Conservation (phyloP, 2,329 filamentous ascomycete genomes). For the Nemania diffusa region DNA sequence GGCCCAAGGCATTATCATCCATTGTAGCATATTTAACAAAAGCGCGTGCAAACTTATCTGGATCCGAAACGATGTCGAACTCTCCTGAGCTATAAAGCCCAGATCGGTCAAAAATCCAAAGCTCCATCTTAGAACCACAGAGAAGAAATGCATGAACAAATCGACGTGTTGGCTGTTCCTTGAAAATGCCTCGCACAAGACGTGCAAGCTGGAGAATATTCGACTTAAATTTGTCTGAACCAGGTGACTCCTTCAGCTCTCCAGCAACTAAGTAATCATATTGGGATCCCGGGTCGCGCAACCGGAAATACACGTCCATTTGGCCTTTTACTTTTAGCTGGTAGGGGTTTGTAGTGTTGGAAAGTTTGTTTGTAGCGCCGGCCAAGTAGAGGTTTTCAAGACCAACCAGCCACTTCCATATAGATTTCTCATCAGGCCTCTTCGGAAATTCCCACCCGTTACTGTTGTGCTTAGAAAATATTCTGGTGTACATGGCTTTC, state of each 20-base stretch:
- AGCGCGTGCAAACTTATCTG: constrained; percentile 4
- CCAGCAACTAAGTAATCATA: not conserved
- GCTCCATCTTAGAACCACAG: constrained; percentile 11
- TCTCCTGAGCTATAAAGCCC: constrained; percentile 3
- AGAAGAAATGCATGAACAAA: constrained; percentile 22
- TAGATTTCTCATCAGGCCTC: not conserved
- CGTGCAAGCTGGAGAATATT: constrained; percentile 1
- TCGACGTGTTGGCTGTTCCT: constrained; percentile 13
- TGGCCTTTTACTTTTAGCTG: too few relatives aligned
- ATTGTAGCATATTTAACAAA: constrained; percentile 11
- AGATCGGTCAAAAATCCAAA: constrained; percentile 17
- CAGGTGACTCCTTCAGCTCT: not conserved
- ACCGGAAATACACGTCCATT: too few relatives aligned
- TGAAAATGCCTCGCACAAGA: constrained; percentile 9
- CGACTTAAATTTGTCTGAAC: not conserved
- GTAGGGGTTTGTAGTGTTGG: too few relatives aligned
- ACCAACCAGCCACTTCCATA: too few relatives aligned
- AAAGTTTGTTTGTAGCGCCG: too few relatives aligned
- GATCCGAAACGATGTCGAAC: constrained; percentile 5
- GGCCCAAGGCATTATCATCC: constrained; percentile 7
- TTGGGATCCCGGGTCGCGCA: not conserved
- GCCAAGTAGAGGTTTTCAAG: too few relatives aligned
- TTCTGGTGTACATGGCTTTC: not conserved
- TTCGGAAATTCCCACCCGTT: not conserved
- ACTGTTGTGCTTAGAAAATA: not conserved